These are phyloP conservation scores for Aspergillus kassunensis DNA, from an alignment of 495 filamentous ascomycete genomes.

Conservation along the genomic window DNA sequence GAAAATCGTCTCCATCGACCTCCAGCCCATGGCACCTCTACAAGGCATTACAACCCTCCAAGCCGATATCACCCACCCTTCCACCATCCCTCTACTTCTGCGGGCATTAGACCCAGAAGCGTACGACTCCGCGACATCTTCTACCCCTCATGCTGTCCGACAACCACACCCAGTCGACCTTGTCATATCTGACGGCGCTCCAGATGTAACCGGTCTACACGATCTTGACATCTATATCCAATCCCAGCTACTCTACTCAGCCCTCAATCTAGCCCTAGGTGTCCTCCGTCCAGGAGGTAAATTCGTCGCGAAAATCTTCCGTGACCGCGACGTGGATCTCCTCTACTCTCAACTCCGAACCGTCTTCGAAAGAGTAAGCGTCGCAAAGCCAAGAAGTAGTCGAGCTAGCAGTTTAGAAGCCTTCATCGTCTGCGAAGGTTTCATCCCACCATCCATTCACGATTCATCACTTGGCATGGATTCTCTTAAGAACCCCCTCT, in stretches of 20 bases:
- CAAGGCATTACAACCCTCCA: constrained; percentile 86
- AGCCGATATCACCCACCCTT: constrained; percentile 96
- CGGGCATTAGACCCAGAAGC: constrained; percentile 76
- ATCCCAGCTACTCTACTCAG: constrained; percentile 88
- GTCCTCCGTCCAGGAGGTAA: constrained; percentile 89
- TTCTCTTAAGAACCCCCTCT: constrained; percentile 44
- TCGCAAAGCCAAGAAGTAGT: constrained; percentile 89
- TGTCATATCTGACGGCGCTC: constrained; percentile 90
- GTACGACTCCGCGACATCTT: constrained; percentile 50
- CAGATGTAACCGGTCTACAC: constrained; percentile 93
- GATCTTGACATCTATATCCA: constrained; percentile 98
- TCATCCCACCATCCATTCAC: constrained; percentile 49
- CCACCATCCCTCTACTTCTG: constrained; percentile 83
- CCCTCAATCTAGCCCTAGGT: constrained; percentile 85
- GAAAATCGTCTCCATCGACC: constrained; percentile 90
- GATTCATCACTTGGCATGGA: constrained; percentile 33
- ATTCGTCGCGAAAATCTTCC: constrained; percentile 97
- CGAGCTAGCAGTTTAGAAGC: constrained; percentile 93
- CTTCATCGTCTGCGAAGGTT: constrained; percentile 92
- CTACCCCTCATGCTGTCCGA: constrained; percentile 38
- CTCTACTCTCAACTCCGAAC: constrained; percentile 88
- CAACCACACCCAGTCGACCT: constrained; percentile 76
- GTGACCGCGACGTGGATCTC: constrained; percentile 86
- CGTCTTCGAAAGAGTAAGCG: constrained; percentile 81
- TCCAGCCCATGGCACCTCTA: constrained; percentile 91